Base-by-base conservation (phyloP, 225 moss, liverwort and hornwort genomes). In the Rhytidiadelphus loreus region DNA sequence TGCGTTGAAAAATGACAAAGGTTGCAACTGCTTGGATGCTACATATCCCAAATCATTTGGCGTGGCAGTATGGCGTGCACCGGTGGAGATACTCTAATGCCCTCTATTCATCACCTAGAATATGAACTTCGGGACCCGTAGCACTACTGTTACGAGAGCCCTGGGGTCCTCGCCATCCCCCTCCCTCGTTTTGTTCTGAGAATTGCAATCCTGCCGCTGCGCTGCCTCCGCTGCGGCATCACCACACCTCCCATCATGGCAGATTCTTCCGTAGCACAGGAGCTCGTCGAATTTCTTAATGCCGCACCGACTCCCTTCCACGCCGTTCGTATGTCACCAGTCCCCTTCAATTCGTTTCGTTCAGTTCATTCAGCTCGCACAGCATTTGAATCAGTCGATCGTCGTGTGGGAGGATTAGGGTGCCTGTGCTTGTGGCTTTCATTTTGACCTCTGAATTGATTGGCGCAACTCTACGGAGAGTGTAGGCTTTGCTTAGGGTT, bases 231-330 rank as follows among this genome's bases (percentile, higher is more conserved):
- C 57, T 41, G 70, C 70, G 43, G 66, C 44, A 60, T 82, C 52
- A 29, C 70, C 58, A 12, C 21, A 6, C 23, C 55, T 81, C 39
- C 5, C 80, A 77, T 29, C 73, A 93, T 93, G 93, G 93, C 89
- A 37, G 78, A 88, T 71, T 85, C 87, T 64, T 78, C 89, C 16
- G 87, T 92, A 24, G 98, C 92, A 12, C 86, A 83, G 59, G 97
- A 96, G 88, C 92, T 99, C 13, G 80, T 99, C 69, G 95, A 92
- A 28, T 99, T 97, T 82, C 95, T 99, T 72, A 99, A 99, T 86
- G 96, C 95, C 37, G 90, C 97, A 11, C 96, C 95, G 8, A 99
- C 96, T 60, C 93, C 98, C 66, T 99, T 96, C 88, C 98, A 99
- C 65, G 96, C 96, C 75, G 96, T 99, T 76, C 89, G 96, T 97